A percentile compares a stretch with the other conserved stretches of the same genome.
Evolutionary conservation across 164 flowering plant genomes (phyloP).

Genomic region (Litsea cubeba): DNA sequence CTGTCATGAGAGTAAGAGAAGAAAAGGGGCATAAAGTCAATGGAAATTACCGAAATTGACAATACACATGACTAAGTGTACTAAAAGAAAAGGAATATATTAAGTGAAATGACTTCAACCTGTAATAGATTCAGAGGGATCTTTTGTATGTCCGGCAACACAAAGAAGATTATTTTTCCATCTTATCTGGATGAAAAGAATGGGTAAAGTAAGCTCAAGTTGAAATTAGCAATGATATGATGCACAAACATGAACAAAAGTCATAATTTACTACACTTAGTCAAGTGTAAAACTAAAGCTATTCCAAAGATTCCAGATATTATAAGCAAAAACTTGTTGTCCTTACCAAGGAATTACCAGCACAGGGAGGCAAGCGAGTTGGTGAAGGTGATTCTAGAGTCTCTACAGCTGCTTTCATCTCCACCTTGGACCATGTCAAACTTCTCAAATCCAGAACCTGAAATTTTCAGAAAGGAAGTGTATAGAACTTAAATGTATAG

Average conservation of each 20-base stretch:
- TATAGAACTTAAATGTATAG: neutral
- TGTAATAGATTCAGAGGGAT: slow-evolving; percentile 83
- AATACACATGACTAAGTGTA: neutral
- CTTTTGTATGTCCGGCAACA: slow-evolving; percentile 90
- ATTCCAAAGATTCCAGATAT: neutral
- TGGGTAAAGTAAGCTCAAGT: neutral
- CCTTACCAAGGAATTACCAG: slow-evolving; percentile 96
- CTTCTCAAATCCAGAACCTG: slow-evolving; percentile 88
- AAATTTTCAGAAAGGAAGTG: slow-evolving; percentile 17
- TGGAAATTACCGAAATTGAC: neutral
- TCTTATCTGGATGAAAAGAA: slow-evolving; percentile 51
- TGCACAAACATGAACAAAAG: neutral
- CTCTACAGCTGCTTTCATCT: slow-evolving; percentile 42
- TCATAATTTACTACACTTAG: neutral
- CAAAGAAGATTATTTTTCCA: slow-evolving; percentile 95
- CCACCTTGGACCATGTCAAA: slow-evolving; percentile 92
- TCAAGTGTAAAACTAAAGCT: neutral
- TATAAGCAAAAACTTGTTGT: neutral
- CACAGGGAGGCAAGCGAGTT: slow-evolving; percentile 56
- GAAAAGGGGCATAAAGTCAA: neutral
- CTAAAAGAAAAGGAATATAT: neutral
- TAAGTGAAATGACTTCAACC: slow-evolving; percentile 32
- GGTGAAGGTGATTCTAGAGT: slow-evolving; percentile 45
- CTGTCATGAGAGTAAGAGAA: slow-evolving; percentile 41
- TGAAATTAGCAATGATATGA: slow-evolving; percentile 6